Percentiles rank a stretch among this genome's conserved stretches.
Evolutionary conservation across 345 rosid species (phyloP).

Genomic region (Dipteronia dyeriana): DNA sequence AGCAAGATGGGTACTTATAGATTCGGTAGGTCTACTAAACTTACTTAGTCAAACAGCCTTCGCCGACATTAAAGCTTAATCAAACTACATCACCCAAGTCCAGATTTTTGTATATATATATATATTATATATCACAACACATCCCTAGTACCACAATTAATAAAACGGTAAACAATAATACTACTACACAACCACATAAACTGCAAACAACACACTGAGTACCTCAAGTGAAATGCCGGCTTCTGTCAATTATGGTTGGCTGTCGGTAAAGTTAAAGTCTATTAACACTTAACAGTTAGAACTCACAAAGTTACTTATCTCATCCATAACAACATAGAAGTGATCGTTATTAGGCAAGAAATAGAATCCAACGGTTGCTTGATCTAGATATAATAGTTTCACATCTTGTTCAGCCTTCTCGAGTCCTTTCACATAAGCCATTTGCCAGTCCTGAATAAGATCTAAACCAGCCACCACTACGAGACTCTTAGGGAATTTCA

Average conservation of each 20-base stretch:
- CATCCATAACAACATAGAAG: constrained; percentile 76
- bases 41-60: constrained; percentile 32
- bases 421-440: constrained; percentile 72
- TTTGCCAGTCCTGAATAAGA: constrained; percentile 80
- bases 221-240: constrained; percentile 33
- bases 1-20: constrained; percentile 25
- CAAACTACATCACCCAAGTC: constrained; percentile 26
- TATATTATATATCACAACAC: constrained; percentile 20
- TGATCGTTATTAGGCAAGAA: constrained; percentile 75
- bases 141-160: constrained; percentile 22
- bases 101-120: constrained; percentile 17
- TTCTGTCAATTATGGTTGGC: constrained; percentile 32
- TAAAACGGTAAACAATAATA: constrained; percentile 32
- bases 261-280: constrained; percentile 31
- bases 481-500: constrained; percentile 74
- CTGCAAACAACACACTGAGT: constrained; percentile 31
- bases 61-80: constrained; percentile 26
- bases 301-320: constrained; percentile 66
- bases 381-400: constrained; percentile 62
- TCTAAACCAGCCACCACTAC: constrained; percentile 92
- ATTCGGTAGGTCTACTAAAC: constrained; percentile 28
- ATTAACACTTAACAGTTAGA: constrained; percentile 24
- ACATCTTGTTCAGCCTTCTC: constrained; percentile 69
- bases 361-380: constrained; percentile 90
- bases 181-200: constrained; percentile 33